These are phyloP conservation scores for Aspergillus fijiensis DNA, from an alignment of 2,329 filamentous ascomycete genomes.

Conservation along the genomic window DNA sequence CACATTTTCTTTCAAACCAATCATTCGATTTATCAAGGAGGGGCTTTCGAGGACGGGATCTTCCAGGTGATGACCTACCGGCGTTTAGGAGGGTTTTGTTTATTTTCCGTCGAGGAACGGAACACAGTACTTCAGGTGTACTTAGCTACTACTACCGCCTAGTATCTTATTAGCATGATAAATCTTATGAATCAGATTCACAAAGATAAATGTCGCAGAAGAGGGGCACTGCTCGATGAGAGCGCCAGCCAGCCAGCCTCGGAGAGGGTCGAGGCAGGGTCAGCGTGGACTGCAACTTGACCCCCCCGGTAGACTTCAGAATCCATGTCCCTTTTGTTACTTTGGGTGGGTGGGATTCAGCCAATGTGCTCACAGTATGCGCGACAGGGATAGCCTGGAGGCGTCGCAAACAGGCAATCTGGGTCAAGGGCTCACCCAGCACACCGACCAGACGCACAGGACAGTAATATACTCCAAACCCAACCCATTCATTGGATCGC, in stretches of 20 bases:
- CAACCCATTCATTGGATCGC: background rate
- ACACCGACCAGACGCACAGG: background rate
- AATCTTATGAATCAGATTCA: background rate
- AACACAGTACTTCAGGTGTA: conserved; percentile 1
- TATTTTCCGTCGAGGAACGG: background rate
- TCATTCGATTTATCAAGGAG: background rate
- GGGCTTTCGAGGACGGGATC: background rate
- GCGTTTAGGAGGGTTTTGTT: background rate
- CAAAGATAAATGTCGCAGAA: background rate
- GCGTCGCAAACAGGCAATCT: background rate
- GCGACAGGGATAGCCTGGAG: conserved; percentile 4
- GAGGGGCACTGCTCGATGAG: background rate
- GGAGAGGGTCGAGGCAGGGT: too few relatives aligned
- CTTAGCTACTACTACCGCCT: background rate
- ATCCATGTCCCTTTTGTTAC: background rate
- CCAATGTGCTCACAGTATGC: background rate
- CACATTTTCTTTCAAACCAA: background rate
- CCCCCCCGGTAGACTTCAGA: background rate
- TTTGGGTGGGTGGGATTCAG: background rate
- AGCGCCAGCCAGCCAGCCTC: too few relatives aligned
- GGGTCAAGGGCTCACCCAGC: background rate
- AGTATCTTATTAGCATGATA: background rate
- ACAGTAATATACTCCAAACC: background rate
- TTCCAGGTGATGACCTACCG: conserved; percentile 11
- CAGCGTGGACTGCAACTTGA: background rate